Base-by-base conservation (phyloP, 768 basidiomycete genomes). In the Lentinula detonsa region DNA sequence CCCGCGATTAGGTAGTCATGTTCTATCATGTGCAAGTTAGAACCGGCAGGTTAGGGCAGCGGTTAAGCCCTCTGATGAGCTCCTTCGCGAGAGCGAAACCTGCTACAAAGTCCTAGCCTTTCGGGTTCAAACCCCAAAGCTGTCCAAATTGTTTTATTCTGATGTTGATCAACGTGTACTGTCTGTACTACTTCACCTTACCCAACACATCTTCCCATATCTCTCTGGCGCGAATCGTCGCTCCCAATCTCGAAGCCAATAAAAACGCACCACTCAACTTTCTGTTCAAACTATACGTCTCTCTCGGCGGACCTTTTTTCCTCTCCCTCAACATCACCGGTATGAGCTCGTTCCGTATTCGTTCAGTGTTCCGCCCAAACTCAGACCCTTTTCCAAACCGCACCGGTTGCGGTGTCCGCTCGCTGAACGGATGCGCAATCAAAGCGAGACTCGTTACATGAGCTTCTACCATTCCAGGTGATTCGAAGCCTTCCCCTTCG, bases 201-300 rank as follows among this genome's bases (percentile, higher is more conserved):
- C 50, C 9, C 0, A 86, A 80, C 11, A 87, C 82, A 49, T 80
- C 79, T 59, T 91, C 85, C 95, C 94, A 95, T 45, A 98, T 70
- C 23, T 68, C 74, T 69, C 78, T 81, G 57, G 92, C 88, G 69
- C 94, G 83, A 13, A 98, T 84, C 0, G 75, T 80, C 8, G 91
- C 92, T 31, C 80, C 80, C 23, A 98, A 74, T 57, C 90, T 80
- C 21, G 90, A 83, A 6, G 91, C 90, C 1, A 94, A 77, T 63
- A 94, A 72, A 71, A 93, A 93, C 4, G 88, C 84, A 0, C 91
- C 91, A 63, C 91, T 91, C 68, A 93, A 66, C 78, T 93, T 94
- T 68, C 91, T 76, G 71, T 99, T 98, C 58, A 98, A 75, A 71
- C 91, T 93, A 72, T 98, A 98, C 1, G 96, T 98, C 75, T 98